These are phyloP conservation scores for Phialocephala subalpina DNA, from an alignment of 2,329 filamentous ascomycete species.

Conservation along the genomic window DNA sequence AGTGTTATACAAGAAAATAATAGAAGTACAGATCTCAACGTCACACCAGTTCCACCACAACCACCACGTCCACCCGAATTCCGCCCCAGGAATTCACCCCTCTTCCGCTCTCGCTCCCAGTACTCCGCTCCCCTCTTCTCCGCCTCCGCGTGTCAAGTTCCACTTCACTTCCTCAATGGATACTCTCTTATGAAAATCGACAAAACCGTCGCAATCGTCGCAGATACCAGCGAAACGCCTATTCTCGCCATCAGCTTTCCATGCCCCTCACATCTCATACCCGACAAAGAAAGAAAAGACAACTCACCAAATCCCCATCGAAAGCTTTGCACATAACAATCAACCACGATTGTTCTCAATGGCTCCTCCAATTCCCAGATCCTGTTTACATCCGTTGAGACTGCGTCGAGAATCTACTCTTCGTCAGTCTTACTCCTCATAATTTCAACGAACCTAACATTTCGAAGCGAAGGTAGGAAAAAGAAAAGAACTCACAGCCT, in stretches of 20 bases:
- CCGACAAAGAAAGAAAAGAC: not conserved
- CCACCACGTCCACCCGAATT: not conserved
- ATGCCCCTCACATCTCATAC: not conserved
- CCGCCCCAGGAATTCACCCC: not conserved
- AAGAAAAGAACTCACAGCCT: not conserved
- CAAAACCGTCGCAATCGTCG: not conserved
- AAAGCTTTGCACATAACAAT: constrained; percentile 4
- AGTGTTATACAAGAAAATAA: not conserved
- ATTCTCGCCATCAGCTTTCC: no score
- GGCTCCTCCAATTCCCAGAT: not conserved
- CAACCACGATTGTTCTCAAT: not conserved
- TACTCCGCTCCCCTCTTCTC: not conserved
- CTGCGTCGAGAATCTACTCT: not conserved
- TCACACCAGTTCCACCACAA: not conserved
- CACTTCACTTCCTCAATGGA: not conserved
- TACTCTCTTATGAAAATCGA: not conserved
- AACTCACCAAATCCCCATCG: not conserved
- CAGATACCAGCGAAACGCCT: not conserved
- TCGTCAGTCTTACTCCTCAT: not conserved
- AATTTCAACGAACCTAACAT: not conserved
- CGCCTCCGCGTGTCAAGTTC: not conserved
- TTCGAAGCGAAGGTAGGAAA: no score
- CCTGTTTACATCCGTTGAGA: not conserved
- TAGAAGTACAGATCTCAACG: not conserved
- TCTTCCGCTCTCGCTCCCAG: not conserved